Evolutionary conservation across 768 basidiomycete species (phyloP), one percentile per base, ranked within the genome.

Genomic region (Galerina marginata): DNA sequence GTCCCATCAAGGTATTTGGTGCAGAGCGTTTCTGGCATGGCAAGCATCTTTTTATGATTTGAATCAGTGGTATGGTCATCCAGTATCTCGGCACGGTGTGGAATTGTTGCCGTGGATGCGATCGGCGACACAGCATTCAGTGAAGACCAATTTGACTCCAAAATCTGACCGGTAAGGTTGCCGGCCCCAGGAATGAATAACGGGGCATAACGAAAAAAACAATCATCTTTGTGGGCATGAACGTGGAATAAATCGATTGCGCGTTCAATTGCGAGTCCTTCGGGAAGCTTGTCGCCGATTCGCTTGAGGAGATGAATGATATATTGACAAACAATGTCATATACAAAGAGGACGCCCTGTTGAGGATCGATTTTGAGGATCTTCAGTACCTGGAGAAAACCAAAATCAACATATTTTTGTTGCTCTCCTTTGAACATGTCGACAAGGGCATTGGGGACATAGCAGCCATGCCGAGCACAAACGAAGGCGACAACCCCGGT

Each of bases 201-300:
- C 59, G 42, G 0, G 63, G 68, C 57, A 63, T 58, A 79, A 0
- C 69, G 43, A 2, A 68, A 51, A 10, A 67, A 68, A 52, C 75
- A 76, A 39, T 74, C 15, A 0, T 66, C 56, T 7, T 65, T 59
- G 62, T 74, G 70, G 0, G 48, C 72, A 55, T 73, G 72, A 0
- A 74, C 63, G 54, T 74, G 68, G 58, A 71, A 73, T 1, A 71
- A 44, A 0, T 71, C 65, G 5, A 74, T 72, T 1, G 63, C 69
- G 0, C 39, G 54, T 0, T 63, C 50, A 1, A 74, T 60, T 0
- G 58, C 33, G 0, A 72, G 6, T 0, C 15, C 42, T 23, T 39
- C n/a, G 1, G 50, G 53, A n/a, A 63, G 48, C 5, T 26, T 3
- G 9, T 47, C n/a, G 42, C 58, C 56, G 25, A 68, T 62, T 44